Evolutionary conservation across 2,329 filamentous ascomycete genomes (phyloP), one percentile per base, ranked within the genome.

Genomic region (Colletotrichum shisoi): DNA sequence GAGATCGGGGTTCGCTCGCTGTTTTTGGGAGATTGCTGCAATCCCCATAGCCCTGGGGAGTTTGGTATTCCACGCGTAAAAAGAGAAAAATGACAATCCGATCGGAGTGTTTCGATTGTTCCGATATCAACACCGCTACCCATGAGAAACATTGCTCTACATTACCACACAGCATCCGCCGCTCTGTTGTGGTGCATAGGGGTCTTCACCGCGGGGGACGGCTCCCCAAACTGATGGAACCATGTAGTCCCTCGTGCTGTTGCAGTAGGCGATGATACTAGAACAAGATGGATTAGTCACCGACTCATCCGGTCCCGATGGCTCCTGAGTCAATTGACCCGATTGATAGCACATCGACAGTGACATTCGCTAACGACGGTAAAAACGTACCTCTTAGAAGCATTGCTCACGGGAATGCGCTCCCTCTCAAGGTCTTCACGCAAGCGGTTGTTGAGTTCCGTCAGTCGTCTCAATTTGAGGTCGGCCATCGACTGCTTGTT

Each of bases 401-500:
- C 95, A 79, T 97, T 93, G 75, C 93, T 97, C 69, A 98, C 93
- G 72, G 94, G 95, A 77, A 98, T 97, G 74, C 95, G 88, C 78
- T 96, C 93, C 78, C 95, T 89, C 75, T 98, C 95, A 71, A 99
- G 85, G 79, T 99, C 95, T 81, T 99, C 95, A 75, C 94, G 92
- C 79, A 99, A 83, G 74, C 95, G 91, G 80, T 93, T 93, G 85
- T 98, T 99, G 75, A 99, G 88, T 83, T 99, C 95, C 69, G 94
- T 98, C 80, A 99, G 85, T 71, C 95, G 91, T 76, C 95, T 90
- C 75, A 98, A 88, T 86, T 99, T 99, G 71, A 99, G 87, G 79
- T 99, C 95, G 73, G 94, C 94, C 92, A 99, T 98, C 78, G 93
- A 97, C 83, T 98, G 95, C 85, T 97, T 97, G 84, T 96, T 98